These are phyloP conservation scores for Pochonia chlamydosporia DNA, from an alignment of 2,329 filamentous ascomycete species.

Conservation along the genomic window DNA sequence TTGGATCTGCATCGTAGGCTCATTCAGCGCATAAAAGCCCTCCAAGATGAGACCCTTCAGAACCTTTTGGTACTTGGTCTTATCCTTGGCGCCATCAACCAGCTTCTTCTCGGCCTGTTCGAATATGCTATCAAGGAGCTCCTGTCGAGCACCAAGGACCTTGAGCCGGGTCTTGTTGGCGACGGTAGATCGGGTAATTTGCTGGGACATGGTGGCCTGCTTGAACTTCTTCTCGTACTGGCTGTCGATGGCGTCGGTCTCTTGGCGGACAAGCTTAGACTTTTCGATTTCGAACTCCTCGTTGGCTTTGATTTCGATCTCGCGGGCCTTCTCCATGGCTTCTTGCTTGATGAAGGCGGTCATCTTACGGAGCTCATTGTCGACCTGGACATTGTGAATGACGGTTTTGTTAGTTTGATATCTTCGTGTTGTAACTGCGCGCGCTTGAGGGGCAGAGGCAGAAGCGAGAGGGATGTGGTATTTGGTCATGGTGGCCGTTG, in stretches of 20 bases:
- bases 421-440: not conserved
- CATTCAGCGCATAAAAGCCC: slow-evolving; percentile 81
- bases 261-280: slow-evolving; percentile 94
- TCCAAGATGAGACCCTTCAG: slow-evolving; percentile 81
- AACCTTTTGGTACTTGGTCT: slow-evolving; percentile 66
- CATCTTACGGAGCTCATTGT: slow-evolving; percentile 99
- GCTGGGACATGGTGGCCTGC: slow-evolving; percentile 95
- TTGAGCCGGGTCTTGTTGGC: slow-evolving; percentile 93
- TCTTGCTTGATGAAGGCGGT: slow-evolving; percentile 99
- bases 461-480: slow-evolving; percentile 11
- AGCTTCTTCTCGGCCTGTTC: slow-evolving; percentile 72
- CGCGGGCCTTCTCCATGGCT: slow-evolving; percentile 90
- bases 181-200: slow-evolving; percentile 94
- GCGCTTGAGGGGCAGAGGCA: not conserved
- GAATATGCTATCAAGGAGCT: slow-evolving; percentile 86
- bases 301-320: slow-evolving; percentile 97
- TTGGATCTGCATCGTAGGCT: slow-evolving; percentile 69
- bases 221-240: slow-evolving; percentile 99
- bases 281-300: slow-evolving; percentile 99
- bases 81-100: slow-evolving; percentile 56
- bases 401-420: not conserved
- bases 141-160: slow-evolving; percentile 81
- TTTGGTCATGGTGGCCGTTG: slow-evolving; percentile 10
- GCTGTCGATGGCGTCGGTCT: slow-evolving; percentile 86
- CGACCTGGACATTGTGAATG: slow-evolving; percentile 59